Base-by-base conservation (phyloP, 2,329 filamentous ascomycete species). In the Raffaelea arxii region DNA sequence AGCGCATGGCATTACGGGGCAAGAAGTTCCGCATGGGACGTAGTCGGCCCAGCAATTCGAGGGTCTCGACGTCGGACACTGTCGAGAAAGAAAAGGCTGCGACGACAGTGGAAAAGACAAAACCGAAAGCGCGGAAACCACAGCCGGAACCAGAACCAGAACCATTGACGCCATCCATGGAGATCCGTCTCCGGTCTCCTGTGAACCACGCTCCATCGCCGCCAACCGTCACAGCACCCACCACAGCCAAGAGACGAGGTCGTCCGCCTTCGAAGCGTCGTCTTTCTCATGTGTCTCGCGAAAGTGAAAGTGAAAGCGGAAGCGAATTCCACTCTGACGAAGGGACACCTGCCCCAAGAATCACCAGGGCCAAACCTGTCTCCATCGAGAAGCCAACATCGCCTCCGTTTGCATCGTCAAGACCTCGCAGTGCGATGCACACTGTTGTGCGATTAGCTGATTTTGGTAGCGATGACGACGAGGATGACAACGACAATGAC, bases 1-100 rank as follows among this genome's bases (percentile, higher is more conserved):
- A 79, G 53, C 68, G 74, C n/a, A 71, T 77, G 66, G 72, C 69
- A 27, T 61, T 75, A 2, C 66, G 62, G 44, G 75, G 75, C 11
- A 77, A 69, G 57, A 71, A 67, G 44, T 68, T 79, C 52, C 75
- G 69, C 59, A 77, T 78, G 9, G 41, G 48, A 14, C 24, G 45
- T 37, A 47, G n/a, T n/a, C n/a, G n/a, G n/a, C n/a, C n/a, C n/a
- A n/a, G n/a, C n/a, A n/a, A n/a, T n/a, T n/a, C n/a, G n/a, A n/a
- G n/a, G n/a, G n/a, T n/a, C n/a, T n/a, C n/a, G n/a, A n/a, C n/a
- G n/a, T n/a, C n/a, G n/a, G n/a, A n/a, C n/a, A n/a, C n/a, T n/a
- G n/a, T n/a, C n/a, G n/a, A 25, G 35, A 19, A 27, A 22, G 16
- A 41, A 18, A 42, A 35, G 43, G 4, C 37, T 16, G 18, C n/a